Evolutionary conservation across 306 rosid species (phyloP), one percentile per base, ranked within the genome.

Genomic region (Medicago arabica): DNA sequence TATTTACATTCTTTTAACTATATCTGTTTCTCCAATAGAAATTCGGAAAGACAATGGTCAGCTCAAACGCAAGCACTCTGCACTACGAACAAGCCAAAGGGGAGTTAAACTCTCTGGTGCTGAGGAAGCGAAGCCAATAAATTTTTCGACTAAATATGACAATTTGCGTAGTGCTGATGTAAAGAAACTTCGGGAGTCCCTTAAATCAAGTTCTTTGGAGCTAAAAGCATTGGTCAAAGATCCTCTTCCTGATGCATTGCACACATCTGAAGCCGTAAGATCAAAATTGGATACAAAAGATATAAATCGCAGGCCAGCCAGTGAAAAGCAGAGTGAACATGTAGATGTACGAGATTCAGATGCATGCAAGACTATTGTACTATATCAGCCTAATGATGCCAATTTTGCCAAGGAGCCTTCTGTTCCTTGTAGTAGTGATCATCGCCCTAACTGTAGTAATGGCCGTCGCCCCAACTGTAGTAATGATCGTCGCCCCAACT

Each of bases 241-340:
- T 76, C 97, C 97, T 68, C 97, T 95, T 83, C 93, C 96, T 2
- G 87, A 78, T 63, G 89, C 91, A 8, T 75, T 95, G 67, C 86
- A 17, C 8, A 28, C 25, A 16, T 81, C 97, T 23, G 92, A 86
- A 54, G 73, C 68, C 49, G 43, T 87, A 68, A 71, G 84, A 74
- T 74, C 87, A 2, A 59, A 86, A 11, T 72, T 87, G 80, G 91
- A 72, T 9, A n/a, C 31, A 6, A 87, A 82, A 40, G 74, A 72
- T 50, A 54, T 59, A 41, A 61, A 18, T 54, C 67, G 23, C 19
- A 85, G 78, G 75, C 75, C 75, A 64, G 58, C 79, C 21, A 11
- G 41, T 34, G 89, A 78, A 85, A 83, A 77, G 46, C 89, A 46
- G 69, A 60, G 67, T 43, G 75, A 53, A 38, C 60, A 67, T 38